Evolutionary conservation across 768 basidiomycete genomes (phyloP).

Genomic region (Serendipita sp.): DNA sequence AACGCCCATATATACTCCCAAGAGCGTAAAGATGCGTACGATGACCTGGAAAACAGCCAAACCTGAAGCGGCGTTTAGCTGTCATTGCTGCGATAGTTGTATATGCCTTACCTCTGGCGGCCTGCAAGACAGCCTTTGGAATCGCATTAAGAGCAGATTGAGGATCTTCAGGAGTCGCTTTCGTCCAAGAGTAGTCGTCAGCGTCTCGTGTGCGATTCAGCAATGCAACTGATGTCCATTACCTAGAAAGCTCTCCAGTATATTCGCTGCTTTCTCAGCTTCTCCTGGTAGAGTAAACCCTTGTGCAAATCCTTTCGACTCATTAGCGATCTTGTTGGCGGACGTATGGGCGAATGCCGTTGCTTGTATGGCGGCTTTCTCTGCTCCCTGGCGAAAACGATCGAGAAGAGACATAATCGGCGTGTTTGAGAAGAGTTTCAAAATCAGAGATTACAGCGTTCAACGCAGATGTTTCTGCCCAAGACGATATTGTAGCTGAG

Average conservation of each 20-base stretch:
- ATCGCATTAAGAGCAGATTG: conserved; percentile 85
- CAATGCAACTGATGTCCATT: conserved; percentile 11
- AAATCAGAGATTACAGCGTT: too few species aligned
- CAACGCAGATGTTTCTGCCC: too few species aligned
- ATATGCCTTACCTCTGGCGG: conserved; percentile 53
- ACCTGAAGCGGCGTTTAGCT: conserved; percentile 28
- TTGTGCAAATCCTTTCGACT: conserved; percentile 63
- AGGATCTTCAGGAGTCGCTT: conserved; percentile 76
- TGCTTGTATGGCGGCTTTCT: conserved; percentile 69
- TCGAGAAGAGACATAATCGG: conserved; percentile 32
- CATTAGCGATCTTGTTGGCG: conserved; percentile 50
- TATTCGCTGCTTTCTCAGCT: conserved; percentile 85
- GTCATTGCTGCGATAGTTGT: neutral
- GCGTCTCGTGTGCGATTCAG: neutral
- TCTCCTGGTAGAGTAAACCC: conserved; percentile 83
- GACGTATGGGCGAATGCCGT: conserved; percentile 55
- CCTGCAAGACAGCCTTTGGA: conserved; percentile 80
- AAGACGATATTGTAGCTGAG: too few species aligned
- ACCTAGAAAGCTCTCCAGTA: conserved; percentile 84
- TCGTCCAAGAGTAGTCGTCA: conserved; percentile 5
- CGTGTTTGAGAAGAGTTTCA: too few species aligned
- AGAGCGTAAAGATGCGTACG: conserved; percentile 10
- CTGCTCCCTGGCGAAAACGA: conserved; percentile 64
- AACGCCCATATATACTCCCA: neutral
- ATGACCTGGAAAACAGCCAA: conserved; percentile 89